Conservation (phyloP, 2,329 filamentous ascomycete species). For the Pyrenochaeta sp. region DNA sequence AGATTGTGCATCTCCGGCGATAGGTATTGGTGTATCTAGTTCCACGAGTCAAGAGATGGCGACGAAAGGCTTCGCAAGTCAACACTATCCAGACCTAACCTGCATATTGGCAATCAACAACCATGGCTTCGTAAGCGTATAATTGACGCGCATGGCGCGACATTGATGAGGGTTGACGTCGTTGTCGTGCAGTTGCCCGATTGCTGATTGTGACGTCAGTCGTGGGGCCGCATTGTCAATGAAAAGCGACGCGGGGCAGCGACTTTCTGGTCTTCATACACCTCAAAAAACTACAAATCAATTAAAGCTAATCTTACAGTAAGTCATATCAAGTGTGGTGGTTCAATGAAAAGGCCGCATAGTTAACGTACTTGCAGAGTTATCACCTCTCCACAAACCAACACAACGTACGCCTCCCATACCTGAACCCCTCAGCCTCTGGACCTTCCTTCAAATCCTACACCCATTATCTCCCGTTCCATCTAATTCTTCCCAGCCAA, state of each 20-base stretch:
- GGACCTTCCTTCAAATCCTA: neutral
- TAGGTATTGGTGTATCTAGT: no score
- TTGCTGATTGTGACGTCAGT: conserved; percentile 33
- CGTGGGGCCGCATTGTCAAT: conserved; percentile 27
- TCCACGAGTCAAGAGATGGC: neutral
- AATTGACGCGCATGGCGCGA: conserved; percentile 8
- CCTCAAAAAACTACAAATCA: neutral
- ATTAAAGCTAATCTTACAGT: neutral
- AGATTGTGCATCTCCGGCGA: neutral
- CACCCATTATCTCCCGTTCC: neutral
- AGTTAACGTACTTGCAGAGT: neutral
- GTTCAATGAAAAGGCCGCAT: neutral
- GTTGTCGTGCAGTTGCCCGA: conserved; percentile 28
- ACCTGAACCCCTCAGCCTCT: neutral
- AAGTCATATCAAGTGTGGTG: neutral
- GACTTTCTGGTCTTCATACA: conserved; percentile 3
- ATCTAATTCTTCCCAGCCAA: neutral
- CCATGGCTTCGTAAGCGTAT: conserved; percentile 11
- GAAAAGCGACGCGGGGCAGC: conserved; percentile 16
- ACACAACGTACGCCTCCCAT: conserved; percentile 5
- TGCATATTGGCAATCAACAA: neutral
- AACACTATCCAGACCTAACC: neutral
- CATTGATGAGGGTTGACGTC: conserved; percentile 35
- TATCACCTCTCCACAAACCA: conserved; percentile 1
- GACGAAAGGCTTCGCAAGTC: neutral